Evolutionary conservation across 768 basidiomycete species (phyloP), one percentile per base, ranked within the genome.

Genomic region (Suillus decipiens): DNA sequence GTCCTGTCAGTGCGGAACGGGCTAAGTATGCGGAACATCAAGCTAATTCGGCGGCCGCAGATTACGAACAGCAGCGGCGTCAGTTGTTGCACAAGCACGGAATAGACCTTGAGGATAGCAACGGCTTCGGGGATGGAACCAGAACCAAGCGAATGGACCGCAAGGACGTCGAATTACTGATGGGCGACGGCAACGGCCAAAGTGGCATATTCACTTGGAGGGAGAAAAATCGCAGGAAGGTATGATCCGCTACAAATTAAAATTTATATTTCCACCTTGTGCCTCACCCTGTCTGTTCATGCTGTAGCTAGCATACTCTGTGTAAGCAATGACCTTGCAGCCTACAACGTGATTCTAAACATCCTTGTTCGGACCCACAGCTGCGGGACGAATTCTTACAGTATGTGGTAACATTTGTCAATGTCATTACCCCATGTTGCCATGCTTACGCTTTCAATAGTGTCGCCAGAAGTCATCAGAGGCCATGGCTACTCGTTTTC

Each of bases 121-220:
- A 84, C 72, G 82, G 84, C 55, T 77, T 82, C 63, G 81, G 82
- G 64, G 88, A 92, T 72, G 89, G 86, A 70, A 84, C 78, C 67
- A 88, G 86, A 78, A 93, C 89, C 45, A 91, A 83, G 74, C 89
- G 86, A 59, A 83, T 96, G 84, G 86, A 90, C 72, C 88, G 84
- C 69, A 88, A 87, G 74, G 91, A 95, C 66, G 81, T 95, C 53
- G 94, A 95, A 77, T 77, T 84, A 63, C 81, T 93, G 66, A 92
- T 94, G 91, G 91, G 92, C 62, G 85, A 89, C 56, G 90, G 87
- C 45, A 86, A 92, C 67, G 93, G 91, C 2, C 83, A 89, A 71
- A 85, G 87, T 59, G 92, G 93, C 28, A 79, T 98, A 64, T 92
- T 99, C 74, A 98, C 96, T 53, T 98, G 95, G 95, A 82, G 96